Conservation (phyloP, 371 early-diverging fungal genomes). For the Sporodiniella umbellata region DNA sequence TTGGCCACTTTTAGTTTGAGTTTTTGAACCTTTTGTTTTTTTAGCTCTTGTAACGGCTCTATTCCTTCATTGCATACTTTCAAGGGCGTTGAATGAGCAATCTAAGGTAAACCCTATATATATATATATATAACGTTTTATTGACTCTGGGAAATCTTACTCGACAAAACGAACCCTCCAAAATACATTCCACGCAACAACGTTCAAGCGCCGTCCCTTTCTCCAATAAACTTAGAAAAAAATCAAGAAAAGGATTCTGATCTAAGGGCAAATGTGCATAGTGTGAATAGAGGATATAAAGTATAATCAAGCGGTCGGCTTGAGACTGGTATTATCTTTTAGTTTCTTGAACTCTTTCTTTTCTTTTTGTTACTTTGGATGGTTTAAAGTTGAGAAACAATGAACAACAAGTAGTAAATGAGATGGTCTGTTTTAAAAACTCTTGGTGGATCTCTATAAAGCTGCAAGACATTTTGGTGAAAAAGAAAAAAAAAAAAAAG, state of each 20-base stretch:
- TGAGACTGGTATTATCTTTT: slow-evolving; percentile 13
- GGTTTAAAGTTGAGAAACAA: not conserved
- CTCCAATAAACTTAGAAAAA: slow-evolving; percentile 33
- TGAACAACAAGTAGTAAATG: not conserved
- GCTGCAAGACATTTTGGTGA: slow-evolving; percentile 25
- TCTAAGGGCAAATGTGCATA: slow-evolving; percentile 30
- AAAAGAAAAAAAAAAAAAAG: slow-evolving; percentile 39
- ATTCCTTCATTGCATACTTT: slow-evolving; percentile 12
- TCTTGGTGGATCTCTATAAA: not conserved
- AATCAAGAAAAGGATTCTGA: slow-evolving; percentile 43
- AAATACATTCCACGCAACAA: slow-evolving; percentile 35
- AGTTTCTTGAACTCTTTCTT: too few relatives aligned
- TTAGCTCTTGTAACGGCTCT: slow-evolving; percentile 9
- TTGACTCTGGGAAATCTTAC: slow-evolving; percentile 12
- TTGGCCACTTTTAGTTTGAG: slow-evolving; percentile 21
- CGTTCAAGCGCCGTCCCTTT: slow-evolving; percentile 17
- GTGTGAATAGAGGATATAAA: slow-evolving; percentile 38
- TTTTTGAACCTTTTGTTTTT: slow-evolving; percentile 2
- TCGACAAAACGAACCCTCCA: slow-evolving; percentile 24
- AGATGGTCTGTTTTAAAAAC: not conserved
- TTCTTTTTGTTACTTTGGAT: not conserved
- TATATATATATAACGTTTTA: not conserved
- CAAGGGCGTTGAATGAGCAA: slow-evolving; percentile 18
- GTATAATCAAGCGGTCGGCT: slow-evolving; percentile 24
- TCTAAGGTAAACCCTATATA: slow-evolving; percentile 6